Evolutionary conservation across 129 eudicot genomes (phyloP).

Genomic region (Helianthus annuus): DNA sequence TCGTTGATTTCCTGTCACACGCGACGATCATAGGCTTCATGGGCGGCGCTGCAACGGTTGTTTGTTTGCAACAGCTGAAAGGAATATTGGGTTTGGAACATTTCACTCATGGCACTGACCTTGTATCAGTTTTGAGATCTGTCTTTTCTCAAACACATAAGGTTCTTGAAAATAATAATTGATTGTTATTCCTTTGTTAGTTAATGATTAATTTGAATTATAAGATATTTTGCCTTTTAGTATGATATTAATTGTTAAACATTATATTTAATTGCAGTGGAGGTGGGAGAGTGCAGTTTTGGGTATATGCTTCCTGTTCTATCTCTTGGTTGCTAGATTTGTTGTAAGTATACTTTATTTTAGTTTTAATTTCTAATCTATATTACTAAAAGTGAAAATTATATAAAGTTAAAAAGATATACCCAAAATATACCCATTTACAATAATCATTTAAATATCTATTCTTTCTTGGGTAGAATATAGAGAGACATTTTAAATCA

Average conservation of each 20-base stretch:
- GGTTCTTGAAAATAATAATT: conserved; percentile 36
- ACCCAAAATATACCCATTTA: not conserved
- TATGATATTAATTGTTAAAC: not conserved
- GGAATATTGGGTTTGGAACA: conserved; percentile 80
- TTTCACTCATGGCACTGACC: conserved; percentile 82
- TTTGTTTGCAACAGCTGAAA: conserved; percentile 79
- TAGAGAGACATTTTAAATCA: not conserved
- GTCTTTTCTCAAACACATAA: conserved; percentile 74
- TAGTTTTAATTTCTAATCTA: not conserved
- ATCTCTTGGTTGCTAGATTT: conserved; percentile 64
- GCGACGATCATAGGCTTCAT: conserved; percentile 96
- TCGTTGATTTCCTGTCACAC: conserved; percentile 90
- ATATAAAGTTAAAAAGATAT: not conserved
- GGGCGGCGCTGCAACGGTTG: conserved; percentile 98
- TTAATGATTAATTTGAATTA: not conserved
- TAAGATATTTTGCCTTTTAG: not conserved
- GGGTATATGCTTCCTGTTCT: conserved; percentile 80
- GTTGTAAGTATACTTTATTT: conserved; percentile 53
- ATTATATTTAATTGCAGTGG: conserved; percentile 64
- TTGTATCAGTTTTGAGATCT: conserved; percentile 72
- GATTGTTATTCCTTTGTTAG: not conserved
- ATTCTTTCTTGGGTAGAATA: not conserved
- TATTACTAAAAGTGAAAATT: not conserved
- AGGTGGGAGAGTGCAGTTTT: conserved; percentile 93
- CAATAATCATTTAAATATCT: not conserved